Base-by-base conservation (phyloP, 2,329 filamentous ascomycete genomes). In the Ramularia endophylla region DNA sequence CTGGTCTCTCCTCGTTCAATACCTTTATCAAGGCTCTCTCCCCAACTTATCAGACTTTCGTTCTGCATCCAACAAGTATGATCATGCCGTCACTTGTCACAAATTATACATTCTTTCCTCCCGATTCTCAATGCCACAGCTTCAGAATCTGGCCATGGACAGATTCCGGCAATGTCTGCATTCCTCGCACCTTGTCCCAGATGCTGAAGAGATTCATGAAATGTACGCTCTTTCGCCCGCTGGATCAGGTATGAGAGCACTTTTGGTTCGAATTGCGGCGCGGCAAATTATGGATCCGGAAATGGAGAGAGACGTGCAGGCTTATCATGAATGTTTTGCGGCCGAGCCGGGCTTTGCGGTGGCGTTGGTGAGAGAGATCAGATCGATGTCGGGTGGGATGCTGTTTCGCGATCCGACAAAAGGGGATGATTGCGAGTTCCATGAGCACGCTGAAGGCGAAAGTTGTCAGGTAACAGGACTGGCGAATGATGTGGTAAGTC, bases 271-370 rank as follows among this genome's bases (percentile, higher is more conserved):
- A 46, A 76, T 77, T 35, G 73, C 73, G n/a, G 73, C 73, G 4
- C 62, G 73, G 18, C 73, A 77, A 58, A 73, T 76, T 46, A 76
- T 77, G 73, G 73, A 75, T 48, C 72, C 73, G 0, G 70, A 68
- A 20, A 68, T 61, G 40, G 64, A 73, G 30, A 66, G 68, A 42
- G 66, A 74, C 52, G 67, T 71, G 3, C 65, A 69, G 18, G 65
- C 63, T 3, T 77, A 77, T 50, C 66, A 67, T 27, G 60, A 62
- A 29, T 75, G 72, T 51, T 74, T 76, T 54, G 63, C 67, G 20
- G 58, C 63, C 45, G 71, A 66, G 48, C 61, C 71, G 1, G 69
- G 73, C 43, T 77, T 77, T 40, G 72, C 72, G 8, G 58, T 77
- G 27, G 72, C 75, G 36, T 65, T 77, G 40, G 63, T 76, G 52